Evolutionary conservation across 768 basidiomycete genomes (phyloP), one percentile per base, ranked within the genome.

Genomic region (Serendipita sp.): DNA sequence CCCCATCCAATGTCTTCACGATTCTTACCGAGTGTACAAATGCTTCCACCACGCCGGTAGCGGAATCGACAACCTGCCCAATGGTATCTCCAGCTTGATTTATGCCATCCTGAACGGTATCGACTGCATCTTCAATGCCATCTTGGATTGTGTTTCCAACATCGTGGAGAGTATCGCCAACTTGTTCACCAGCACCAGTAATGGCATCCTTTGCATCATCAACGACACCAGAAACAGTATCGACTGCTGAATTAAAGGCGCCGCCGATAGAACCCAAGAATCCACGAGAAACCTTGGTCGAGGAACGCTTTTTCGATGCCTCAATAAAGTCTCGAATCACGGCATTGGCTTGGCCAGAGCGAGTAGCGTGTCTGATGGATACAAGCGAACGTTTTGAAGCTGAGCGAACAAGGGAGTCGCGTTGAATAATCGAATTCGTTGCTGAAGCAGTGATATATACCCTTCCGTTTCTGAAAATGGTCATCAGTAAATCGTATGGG

Each of bases 371-470:
- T 60, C 56, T 10, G n/a, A 60, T 32, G 8, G 48, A 32, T 7
- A 10, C 16, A 32, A 52, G 48, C 16, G 56, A 60, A 35, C 56
- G 56, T 30, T 60, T 60, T 23, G 56, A 8, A 3, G 56, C 56
- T 23, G 56, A 60, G 28, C 36, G 56, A 11, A 35, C 16, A 34
- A 60, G 18, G 8, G 56, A 23, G 18, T 60, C 56, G 18, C 56
- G 56, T 30, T 60, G 56, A n/a, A 35, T 38, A 34, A n/a, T 28
- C 4, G 56, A 60, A 34, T 60, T 60, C 28, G 56, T 60, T 11
- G 56, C 56, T n/a, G 56, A 60, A n/a, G 56, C 56, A 38, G 56
- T 60, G n/a, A 60, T 36, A 23, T 35, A 60, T 8, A 60, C 34
- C 32, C 35, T 60, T 10, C 56, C 56, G 8, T 60, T 60, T 8